Conservation (phyloP, 1,284 basidiomycete species). For the Cryptococcus wingfieldii region DNA sequence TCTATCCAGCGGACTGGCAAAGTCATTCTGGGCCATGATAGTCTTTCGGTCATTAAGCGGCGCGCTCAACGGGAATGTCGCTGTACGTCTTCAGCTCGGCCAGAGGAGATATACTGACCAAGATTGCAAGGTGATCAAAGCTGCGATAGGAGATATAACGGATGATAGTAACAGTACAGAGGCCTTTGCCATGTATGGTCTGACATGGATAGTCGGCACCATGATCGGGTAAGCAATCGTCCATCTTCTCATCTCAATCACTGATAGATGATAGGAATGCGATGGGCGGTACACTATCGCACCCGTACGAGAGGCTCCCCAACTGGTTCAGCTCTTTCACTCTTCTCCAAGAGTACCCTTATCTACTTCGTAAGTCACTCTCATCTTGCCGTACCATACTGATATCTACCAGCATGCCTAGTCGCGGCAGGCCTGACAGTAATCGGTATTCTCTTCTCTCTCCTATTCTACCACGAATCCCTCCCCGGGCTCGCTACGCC, state of each 20-base stretch:
- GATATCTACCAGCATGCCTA: constrained; percentile 41
- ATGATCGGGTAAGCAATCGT: constrained; percentile 34
- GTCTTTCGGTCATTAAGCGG: constrained; percentile 37
- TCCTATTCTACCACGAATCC: constrained; percentile 43
- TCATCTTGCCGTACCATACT: neutral
- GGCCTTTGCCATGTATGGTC: constrained; percentile 46
- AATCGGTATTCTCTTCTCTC: constrained; percentile 48
- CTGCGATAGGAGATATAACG: constrained; percentile 45
- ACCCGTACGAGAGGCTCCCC: constrained; percentile 51
- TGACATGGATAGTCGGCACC: constrained; percentile 45
- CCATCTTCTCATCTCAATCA: neutral
- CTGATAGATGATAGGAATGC: constrained; percentile 20
- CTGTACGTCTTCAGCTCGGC: constrained; percentile 17
- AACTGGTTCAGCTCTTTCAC: constrained; percentile 42
- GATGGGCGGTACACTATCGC: constrained; percentile 42
- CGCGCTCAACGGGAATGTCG: constrained; percentile 46
- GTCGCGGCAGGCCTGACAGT: constrained; percentile 46
- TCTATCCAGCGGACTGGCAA: constrained; percentile 34
- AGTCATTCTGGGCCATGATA: constrained; percentile 41
- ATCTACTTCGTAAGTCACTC: constrained; percentile 44
- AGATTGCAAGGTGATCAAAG: constrained; percentile 32
- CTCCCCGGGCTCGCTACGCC: constrained; percentile 15
- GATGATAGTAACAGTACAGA: constrained; percentile 46
- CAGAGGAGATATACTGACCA: neutral
- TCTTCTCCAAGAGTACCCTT: constrained; percentile 48